Evolutionary conservation across 805 yeast species (phyloP), one percentile per base, ranked within the genome.

Genomic region (Spathaspora arborariae): DNA sequence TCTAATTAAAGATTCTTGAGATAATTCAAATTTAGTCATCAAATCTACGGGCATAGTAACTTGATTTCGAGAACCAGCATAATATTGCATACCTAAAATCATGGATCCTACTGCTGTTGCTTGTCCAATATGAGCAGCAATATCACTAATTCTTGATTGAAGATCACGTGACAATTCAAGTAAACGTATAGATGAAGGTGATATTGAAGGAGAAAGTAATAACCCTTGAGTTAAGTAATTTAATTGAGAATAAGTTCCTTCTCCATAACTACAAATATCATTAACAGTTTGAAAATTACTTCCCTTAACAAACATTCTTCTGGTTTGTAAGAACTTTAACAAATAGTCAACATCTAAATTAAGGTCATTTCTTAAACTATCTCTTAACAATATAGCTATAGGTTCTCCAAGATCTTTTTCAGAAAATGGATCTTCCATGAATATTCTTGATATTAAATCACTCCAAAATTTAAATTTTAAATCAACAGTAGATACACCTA

Each of bases 111-210:
- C 72, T 0, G 90, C 83, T 0, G 84, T 78, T 1, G 94, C 87
- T 61, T 88, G 95, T 5, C 96, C 96, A 34, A 88, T 65, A 63
- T 88, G 96, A 0, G 95, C 94, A 9, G 81, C 76, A 8, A 84
- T 76, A 50, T 85, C 88, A 27, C 81, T 74, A 7, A 81, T 65
- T 4, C 60, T 53, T 15, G 63, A 62, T 48, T 75, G 79, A n/a
- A 81, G 57, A 5, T 51, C 51, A 0, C 74, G 64, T 39, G 80
- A 74, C 20, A 64, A 58, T 49, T 78, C 80, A 27, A 85, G 60
- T 26, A 81, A 57, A 36, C 64, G 59, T 11, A 78, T 72, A 0
- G 79, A 72, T 1, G 82, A 77, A 0, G 87, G 88, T 1, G 84
- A 74, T 6, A 82, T 67, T 2, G 68, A 63, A 1, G 81, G 81